Percentiles rank a stretch among this genome's conserved stretches.
Conservation (phyloP, 176 grass and related monocot species). For the Cenchrus fungigraminus region DNA sequence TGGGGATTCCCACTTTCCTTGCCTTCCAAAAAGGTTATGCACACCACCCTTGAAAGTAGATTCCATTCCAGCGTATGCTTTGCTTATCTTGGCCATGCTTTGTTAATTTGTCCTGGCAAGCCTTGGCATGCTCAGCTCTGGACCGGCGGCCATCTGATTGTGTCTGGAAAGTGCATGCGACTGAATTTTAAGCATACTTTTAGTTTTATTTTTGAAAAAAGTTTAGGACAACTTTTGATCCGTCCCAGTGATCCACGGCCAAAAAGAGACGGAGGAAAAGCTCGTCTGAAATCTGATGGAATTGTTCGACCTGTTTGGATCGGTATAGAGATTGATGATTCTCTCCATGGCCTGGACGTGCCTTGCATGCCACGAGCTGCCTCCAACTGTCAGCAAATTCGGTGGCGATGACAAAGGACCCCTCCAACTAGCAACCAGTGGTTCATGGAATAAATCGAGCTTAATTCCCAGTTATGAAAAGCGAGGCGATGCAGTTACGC, state of each 20-base stretch:
- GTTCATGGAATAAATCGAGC: neutral
- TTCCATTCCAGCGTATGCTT: neutral
- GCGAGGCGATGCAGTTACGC: neutral
- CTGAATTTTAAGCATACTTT: neutral
- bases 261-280: constrained; percentile 21
- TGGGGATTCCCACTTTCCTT: constrained; percentile 9
- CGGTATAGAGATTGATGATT: neutral
- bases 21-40: constrained; percentile 16
- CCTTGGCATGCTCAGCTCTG: neutral
- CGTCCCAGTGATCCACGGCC: neutral
- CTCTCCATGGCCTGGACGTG: constrained; percentile 3
- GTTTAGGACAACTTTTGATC: neutral
- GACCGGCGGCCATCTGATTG: neutral
- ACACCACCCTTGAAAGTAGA: neutral
- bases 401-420: neutral
- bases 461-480: neutral
- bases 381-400: neutral
- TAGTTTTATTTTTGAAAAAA: neutral
- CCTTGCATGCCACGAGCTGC: constrained; percentile 20
- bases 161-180: neutral
- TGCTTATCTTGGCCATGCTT: neutral
- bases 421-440: neutral
- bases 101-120: neutral
- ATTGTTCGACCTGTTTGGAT: constrained; percentile 29
- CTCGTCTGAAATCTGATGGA: constrained; percentile 14